These are phyloP conservation scores for Cystobasidium slooffiae DNA, from an alignment of 1,284 basidiomycete species.

Conservation along the genomic window DNA sequence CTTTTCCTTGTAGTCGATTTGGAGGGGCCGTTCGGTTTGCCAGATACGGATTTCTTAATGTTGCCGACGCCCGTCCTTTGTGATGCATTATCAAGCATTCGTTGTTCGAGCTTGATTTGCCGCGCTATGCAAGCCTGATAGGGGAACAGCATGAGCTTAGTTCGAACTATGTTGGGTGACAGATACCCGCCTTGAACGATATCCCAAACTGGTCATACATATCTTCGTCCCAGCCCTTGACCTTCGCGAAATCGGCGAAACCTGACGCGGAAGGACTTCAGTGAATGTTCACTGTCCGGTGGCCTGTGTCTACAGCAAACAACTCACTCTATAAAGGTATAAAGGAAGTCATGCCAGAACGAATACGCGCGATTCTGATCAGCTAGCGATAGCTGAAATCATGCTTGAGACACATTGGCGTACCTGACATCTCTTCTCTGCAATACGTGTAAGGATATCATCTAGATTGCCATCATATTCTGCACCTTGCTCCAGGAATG, in stretches of 20 bases:
- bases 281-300: background rate
- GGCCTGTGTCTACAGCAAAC: background rate
- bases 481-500: background rate
- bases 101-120: background rate
- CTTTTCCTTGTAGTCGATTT: background rate
- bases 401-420: background rate
- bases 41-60: too few relatives aligned
- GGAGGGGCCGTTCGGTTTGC: background rate
- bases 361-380: background rate
- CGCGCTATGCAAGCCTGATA: background rate
- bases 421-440: constrained; percentile 28
- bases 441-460: constrained; percentile 11
- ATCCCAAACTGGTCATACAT: constrained; percentile 19
- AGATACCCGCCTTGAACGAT: constrained; percentile 10
- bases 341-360: background rate
- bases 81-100: background rate
- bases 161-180: background rate
- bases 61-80: background rate
- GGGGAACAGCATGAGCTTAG: background rate
- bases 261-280: background rate
- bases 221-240: constrained; percentile 19
- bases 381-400: too few relatives aligned
- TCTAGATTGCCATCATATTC: constrained; percentile 5
- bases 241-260: constrained; percentile 14
- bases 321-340: background rate